Evolutionary conservation across 2,329 filamentous ascomycete species (phyloP), one percentile per base, ranked within the genome.

Genomic region (Cladosporium sphaerospermum): DNA sequence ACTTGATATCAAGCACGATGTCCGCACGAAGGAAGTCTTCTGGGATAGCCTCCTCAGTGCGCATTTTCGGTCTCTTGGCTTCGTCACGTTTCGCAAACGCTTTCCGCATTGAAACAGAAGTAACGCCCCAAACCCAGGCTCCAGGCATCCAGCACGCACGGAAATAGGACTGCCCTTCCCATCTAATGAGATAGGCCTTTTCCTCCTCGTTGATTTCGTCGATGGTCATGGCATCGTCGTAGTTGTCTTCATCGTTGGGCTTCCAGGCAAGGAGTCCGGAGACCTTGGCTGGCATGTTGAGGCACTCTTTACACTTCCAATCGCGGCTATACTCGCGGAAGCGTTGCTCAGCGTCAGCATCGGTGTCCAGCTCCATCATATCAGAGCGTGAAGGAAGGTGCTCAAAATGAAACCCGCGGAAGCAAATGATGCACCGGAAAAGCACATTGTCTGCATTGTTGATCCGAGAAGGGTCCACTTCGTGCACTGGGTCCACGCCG

Each of bases 181-280:
- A 97, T 66, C 93, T 96, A 61, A 99, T 73, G 2, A 99, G 79
- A 64, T 97, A 99, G 61, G 96, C 89, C 59, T 91, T 91, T n/a
- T 87, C 77, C 52, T 89, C 86, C 63, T 93, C 86, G 9, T 72
- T 69, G n/a, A 88, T 72, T 50, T 80, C 72, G 28, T 81, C 72
- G 45, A 77, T 76, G 1, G 74, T 72, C 49, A 77, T 73, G 2
- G 78, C 80, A 3, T 75, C 65, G 11, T 71, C 68, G 60, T 85
- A 84, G 1, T 70, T 71, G 10, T 81, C 75, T 19, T 79, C 72
- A 60, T 86, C 74, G 0, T 75, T 67, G 0, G 89, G 89, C 55
- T 92, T 83, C 93, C 93, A 99, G 11, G 92, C 90, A 50, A 97
- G 84, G 5, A 99, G 70, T n/a, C 77, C 76, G 54, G 87, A 81